Evolutionary conservation across 2,329 filamentous ascomycete species (phyloP), one percentile per base, ranked within the genome.

Genomic region (Chalaropsis thielavioides): DNA sequence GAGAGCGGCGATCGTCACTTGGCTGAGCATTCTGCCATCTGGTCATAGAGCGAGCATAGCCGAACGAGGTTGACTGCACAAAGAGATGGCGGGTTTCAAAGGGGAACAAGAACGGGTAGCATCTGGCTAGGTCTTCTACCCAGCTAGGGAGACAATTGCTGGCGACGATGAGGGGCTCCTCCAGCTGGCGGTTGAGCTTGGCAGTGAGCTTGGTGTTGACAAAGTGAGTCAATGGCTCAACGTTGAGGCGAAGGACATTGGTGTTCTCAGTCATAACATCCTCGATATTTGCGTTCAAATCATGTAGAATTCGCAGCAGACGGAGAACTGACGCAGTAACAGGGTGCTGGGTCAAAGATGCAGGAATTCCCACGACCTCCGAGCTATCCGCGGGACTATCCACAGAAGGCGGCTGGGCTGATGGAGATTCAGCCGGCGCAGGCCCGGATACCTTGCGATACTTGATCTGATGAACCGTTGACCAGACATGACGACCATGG

Each of bases 191-290:
- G 72, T 99, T 99, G 65, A 99, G 82, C 77, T 99, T 99, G 0
- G 94, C 95, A 0, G 94, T 99, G 44, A 99, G 82, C 74, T 99
- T 99, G 0, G 94, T 96, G 72, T 99, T 99, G 75, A 99, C 94
- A 71, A 99, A 99, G 70, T 97, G 92, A 1, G 92, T 87, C 59
- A 95, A 75, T 0, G 92, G 89, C 74, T 97, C 92, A 1, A 86
- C 81, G 61, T 89, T 89, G 35, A 95, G 78, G 68, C 84, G 85
- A 66, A 88, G 76, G 2, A 82, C 77, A 63, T 86, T 85, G 71
- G 88, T 88, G 70, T 88, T 88, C 68, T 92, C 88, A 1, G 88
- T 83, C 68, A 96, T 75, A 3, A 97, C 88, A 72, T 97, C 92
- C 69, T 96, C 92, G 17, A 96, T 83, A 68, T 96, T 95, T 40